Base-by-base conservation (phyloP, 2,329 filamentous ascomycete genomes). In the Cladosporium phlei region DNA sequence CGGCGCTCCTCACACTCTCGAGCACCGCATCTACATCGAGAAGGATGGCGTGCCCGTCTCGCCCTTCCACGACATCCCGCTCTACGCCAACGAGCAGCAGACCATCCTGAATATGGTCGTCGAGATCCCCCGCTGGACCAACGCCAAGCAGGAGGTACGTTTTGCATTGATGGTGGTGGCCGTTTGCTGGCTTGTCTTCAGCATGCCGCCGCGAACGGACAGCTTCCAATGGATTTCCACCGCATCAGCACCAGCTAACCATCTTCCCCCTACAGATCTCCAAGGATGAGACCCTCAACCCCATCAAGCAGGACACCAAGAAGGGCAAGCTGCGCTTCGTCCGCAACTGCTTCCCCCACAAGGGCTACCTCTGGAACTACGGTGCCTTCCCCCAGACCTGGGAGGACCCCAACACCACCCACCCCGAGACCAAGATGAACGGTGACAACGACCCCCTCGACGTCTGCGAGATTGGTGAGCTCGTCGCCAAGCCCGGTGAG, bases 321-420 rank as follows among this genome's bases (percentile, higher is more conserved):
- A 97, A 98, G 82, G 93, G 91, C 81, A 97, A 96, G 82, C 89
- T 97, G 65, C 88, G 93, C 67, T 98, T 85, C 70, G 93, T 98
- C 69, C 89, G 93, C 76, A 98, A 98, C 85, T 98, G 93, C 85
- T 98, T 98, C 82, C 93, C 93, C 63, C 93, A 98, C 86, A 97
- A 98, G 83, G 93, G 93, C 59, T 98, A 98, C 75, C 88, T 98
- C 63, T 98, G 93, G 93, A 98, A 98, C 83, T 98, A 98, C 76
- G 93, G 93, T 76, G 90, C 90, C 72, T 97, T 98, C 84, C 93
- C 93, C 64, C 65, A 96, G 90, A 98, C 93, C 62, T 98, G 93
- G 93, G 93, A 98, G 76, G 93, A 98, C 77, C 93, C 93, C 72
- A 95, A 95, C 70, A 75, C 83, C 61, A 74, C 91, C 63, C 93